Conservation (phyloP, 768 basidiomycete species). For the Macrocybe gigantea region DNA sequence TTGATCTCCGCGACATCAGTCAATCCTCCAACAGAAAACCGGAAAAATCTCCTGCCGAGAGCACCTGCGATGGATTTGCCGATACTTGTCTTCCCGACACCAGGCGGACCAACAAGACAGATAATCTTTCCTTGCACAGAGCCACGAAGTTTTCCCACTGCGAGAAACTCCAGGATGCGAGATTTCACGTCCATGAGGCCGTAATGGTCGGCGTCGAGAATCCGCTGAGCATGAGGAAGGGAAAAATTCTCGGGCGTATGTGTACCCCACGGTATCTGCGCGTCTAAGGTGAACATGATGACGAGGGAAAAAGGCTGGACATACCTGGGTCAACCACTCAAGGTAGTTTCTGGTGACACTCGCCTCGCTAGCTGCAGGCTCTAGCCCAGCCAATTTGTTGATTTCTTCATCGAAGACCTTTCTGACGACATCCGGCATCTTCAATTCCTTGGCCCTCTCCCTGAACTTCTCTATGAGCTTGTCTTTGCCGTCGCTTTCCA, state of each 20-base stretch:
- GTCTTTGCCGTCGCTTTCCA: constrained; percentile 94
- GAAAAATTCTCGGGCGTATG: constrained; percentile 93
- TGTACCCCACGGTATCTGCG: constrained; percentile 90
- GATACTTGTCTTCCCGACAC: constrained; percentile 92
- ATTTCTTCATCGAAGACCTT: constrained; percentile 98
- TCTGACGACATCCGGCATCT: constrained; percentile 84
- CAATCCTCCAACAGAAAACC: constrained; percentile 94
- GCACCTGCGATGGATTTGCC: constrained; percentile 86
- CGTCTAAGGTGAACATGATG: constrained; percentile 1
- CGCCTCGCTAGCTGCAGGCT: constrained; percentile 88
- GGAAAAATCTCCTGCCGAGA: constrained; percentile 87
- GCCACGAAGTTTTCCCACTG: constrained; percentile 90
- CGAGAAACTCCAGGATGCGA: constrained; percentile 92
- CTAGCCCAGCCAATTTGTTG: constrained; percentile 81
- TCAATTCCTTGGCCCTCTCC: constrained; percentile 72
- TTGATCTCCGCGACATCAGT: constrained; percentile 99
- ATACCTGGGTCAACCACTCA: constrained; percentile 83
- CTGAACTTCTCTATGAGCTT: constrained; percentile 90
- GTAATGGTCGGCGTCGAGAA: constrained; percentile 94
- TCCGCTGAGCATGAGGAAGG: constrained; percentile 71
- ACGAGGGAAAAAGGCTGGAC: constrained; percentile 7
- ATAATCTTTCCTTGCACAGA: constrained; percentile 97
- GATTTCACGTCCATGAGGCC: constrained; percentile 90
- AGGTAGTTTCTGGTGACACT: constrained; percentile 94
- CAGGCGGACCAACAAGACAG: constrained; percentile 93